Percentiles rank a stretch among this genome's conserved stretches.
Conservation (phyloP, 2,329 filamentous ascomycete genomes). For the Diaporthe batatas region DNA sequence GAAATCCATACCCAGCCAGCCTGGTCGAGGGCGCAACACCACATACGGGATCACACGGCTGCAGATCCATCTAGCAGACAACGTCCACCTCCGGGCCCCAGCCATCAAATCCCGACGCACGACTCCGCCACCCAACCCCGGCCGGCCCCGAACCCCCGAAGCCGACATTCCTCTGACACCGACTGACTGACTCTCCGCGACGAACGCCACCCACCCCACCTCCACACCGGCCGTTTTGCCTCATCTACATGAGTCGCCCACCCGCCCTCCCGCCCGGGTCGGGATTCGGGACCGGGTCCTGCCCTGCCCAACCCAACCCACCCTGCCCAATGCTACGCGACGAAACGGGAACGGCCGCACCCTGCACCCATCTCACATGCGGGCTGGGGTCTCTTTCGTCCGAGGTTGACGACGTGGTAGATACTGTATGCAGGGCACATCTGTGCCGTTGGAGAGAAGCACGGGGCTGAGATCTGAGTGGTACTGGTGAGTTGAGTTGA, state of each 20-base stretch:
- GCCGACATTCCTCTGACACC: too few relatives aligned
- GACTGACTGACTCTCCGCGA: conserved; percentile 10
- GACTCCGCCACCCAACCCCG: not conserved
- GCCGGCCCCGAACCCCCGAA: conserved; percentile 1
- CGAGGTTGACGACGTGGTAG: not conserved
- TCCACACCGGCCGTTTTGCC: conserved; percentile 19
- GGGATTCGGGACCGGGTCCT: too few relatives aligned
- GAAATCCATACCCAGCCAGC: too few relatives aligned
- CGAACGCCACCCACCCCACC: not conserved
- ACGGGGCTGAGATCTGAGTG: too few relatives aligned
- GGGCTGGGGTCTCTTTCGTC: not conserved
- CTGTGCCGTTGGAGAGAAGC: too few relatives aligned
- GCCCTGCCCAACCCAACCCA: too few relatives aligned
- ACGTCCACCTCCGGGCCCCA: too few relatives aligned
- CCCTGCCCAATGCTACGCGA: conserved; percentile 12
- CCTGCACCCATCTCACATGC: not conserved
- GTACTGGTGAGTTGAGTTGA: too few relatives aligned
- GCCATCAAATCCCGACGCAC: not conserved
- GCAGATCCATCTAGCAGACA: too few relatives aligned
- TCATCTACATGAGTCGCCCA: conserved; percentile 18
- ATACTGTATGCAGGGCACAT: too few relatives aligned
- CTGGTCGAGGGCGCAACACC: not conserved
- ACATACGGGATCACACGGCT: not conserved
- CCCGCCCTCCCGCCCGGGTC: too few relatives aligned
- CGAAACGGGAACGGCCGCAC: not conserved